Percentiles rank a stretch among this genome's conserved stretches.
These are phyloP conservation scores for Phaeolepiota aurea DNA, from an alignment of 768 basidiomycete species.

Conservation along the genomic window DNA sequence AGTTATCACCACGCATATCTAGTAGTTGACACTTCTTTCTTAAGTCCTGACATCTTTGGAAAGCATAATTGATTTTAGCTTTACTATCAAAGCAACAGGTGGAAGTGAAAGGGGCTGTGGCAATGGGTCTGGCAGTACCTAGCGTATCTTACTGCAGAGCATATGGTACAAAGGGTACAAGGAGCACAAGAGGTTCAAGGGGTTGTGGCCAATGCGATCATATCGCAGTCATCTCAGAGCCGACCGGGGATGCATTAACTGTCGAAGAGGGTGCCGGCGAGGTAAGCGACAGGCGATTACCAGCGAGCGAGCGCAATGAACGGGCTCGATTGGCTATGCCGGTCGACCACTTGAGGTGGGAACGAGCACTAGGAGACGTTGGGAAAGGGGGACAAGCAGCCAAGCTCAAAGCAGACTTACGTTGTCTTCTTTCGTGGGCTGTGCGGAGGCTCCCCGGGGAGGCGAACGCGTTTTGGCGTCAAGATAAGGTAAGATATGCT, in stretches of 20 bases:
- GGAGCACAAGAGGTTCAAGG: background rate
- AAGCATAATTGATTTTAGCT: too few relatives aligned
- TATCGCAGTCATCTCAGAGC: background rate
- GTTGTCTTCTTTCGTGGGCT: conserved; percentile 8
- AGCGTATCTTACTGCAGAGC: background rate
- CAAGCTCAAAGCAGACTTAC: conserved; percentile 4
- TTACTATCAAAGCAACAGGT: too few relatives aligned
- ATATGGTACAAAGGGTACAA: background rate
- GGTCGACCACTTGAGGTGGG: conserved; percentile 9
- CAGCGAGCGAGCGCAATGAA: conserved; percentile 13
- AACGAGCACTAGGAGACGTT: conserved; percentile 1
- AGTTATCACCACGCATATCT: too few relatives aligned
- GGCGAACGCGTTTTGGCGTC: conserved; percentile 41
- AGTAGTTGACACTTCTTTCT: too few relatives aligned
- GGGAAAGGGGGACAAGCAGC: background rate
- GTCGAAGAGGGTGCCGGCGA: background rate
- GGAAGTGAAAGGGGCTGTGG: background rate
- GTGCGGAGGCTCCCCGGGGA: conserved; percentile 30
- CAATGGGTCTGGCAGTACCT: background rate
- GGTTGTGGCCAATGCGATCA: background rate
- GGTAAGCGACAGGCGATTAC: background rate
- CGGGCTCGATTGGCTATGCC: conserved; percentile 16
- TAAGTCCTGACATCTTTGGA: too few relatives aligned
- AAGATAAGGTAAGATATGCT: conserved; percentile 45
- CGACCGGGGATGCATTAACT: background rate